Evolutionary conservation across 768 basidiomycete genomes (phyloP), one percentile per base, ranked within the genome.

Genomic region (Crassisporium funariophilum): DNA sequence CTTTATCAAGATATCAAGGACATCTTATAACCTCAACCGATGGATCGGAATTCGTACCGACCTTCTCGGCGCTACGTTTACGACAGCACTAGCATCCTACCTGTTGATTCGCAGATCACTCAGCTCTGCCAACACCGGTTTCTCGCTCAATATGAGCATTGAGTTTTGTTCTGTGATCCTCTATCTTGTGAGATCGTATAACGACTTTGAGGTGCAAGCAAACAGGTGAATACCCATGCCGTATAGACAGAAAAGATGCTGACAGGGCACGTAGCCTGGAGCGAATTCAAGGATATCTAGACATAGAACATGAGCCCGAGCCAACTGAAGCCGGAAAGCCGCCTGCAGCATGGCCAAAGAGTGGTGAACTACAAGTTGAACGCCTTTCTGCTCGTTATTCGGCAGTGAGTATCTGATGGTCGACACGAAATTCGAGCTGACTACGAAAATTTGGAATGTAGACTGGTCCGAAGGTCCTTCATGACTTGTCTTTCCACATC

Each of bases 341-440:
- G 2, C 83, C 85, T 0, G 84, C 84, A 2, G 74, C 81, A 42
- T 88, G 85, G 84, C 84, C 85, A 0, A 69, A 77, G 3, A 78
- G 75, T 16, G 84, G 84, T 6, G 67, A 74, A 15, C 69, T 86
- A 23, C 64, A 68, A 3, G 77, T 80, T 2, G 76, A 83, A 35
- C 74, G 76, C 16, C 64, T 86, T 1, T 78, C 74, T 11, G 83
- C 83, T 21, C 66, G 70, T 23, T 85, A 85, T 58, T 77, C 81
- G 69, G 36, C 44, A 29, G 61, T 62, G 47, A 7, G 35, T 21
- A 27, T 11, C 5, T 10, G 22, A n/a, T 19, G 16, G n/a, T n/a
- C n/a, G n/a, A n/a, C n/a, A n/a, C n/a, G n/a, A n/a, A n/a, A n/a
- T n/a, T n/a, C n/a, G n/a, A n/a, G n/a, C n/a, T n/a, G n/a, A n/a